Evolutionary conservation across 2,329 filamentous ascomycete species (phyloP), one percentile per base, ranked within the genome.

Genomic region (Trichothecium sympodiale): DNA sequence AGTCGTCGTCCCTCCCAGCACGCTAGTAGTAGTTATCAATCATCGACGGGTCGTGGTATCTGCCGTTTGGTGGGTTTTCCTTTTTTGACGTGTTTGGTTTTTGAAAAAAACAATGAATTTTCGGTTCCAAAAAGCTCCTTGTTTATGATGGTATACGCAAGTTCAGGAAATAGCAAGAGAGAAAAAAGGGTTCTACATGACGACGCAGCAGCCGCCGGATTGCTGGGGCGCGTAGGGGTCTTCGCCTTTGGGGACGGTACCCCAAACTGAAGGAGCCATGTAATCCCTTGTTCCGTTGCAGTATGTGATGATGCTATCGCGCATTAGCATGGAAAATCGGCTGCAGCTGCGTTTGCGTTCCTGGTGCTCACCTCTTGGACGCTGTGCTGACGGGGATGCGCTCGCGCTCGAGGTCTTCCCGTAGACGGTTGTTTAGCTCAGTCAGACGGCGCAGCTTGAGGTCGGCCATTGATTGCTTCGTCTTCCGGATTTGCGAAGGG

Each of bases 401-500:
- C 58, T 94, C 87, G 58, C 91, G 78, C 53, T 96, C 91, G 45
- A 98, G 71, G 60, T 98, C 91, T 64, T 98, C 91, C 53, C 88
- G 84, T 60, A 98, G 68, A 51, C 91, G 82, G 62, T 86, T 86
- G 72, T 96, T 98, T 53, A 98, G 77, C 68, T 98, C 91, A 42
- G 88, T 96, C 62, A 98, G 72, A 46, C 91, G 83, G 54, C 91
- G 81, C 53, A 96, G 77, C 74, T 98, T 98, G 46, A 98, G 76
- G 61, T 98, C 91, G 50, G 89, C 89, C 85, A 98, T 96, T 59
- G 86, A 94, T 68, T 96, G 91, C 72, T 95, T 95, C 70, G 93
- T 96, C 69, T 88, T 94, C 73, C 75, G 78, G 51, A 77, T 74
- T 58, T 80, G 74, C 52, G 72, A 74, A 57, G 74, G 73, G 56